Base-by-base conservation (phyloP, 345 rosid genomes). In the Raphanus sativus region DNA sequence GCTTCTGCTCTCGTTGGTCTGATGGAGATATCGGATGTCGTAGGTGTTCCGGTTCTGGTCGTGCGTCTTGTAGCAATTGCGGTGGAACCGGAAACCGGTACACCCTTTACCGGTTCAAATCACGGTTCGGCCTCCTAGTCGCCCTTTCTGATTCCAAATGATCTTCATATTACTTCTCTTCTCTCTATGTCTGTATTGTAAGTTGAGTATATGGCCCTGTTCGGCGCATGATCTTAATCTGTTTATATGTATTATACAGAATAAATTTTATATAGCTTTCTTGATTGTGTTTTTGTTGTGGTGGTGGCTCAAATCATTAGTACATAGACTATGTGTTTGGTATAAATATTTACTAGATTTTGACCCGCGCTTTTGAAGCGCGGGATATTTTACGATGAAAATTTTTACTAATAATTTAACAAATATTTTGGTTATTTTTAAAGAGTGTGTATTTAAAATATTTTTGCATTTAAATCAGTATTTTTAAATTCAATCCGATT, bases 81-180 rank as follows among this genome's bases (percentile, higher is more conserved):
- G 98, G 98, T 0, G 98, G 98, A n/a, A 75, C 92, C 0, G 98
- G 98, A 32, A 32, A 88, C 94, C 0, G 98, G 98, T 10, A 87
- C 94, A 65, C 97, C 97, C 98, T 12, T 5, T 94, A 9, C 95
- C 98, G 29, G 88, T 89, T 82, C 97, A 90, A 69, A 52, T 94
- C 32, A 75, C 91, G 66, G 86, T 89, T 59, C 89, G 84, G 30
- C 84, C 81, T 26, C 86, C 89, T 21, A 84, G 77, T 59, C 84
- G 89, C 17, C 78, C 83, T 59, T 80, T 79, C 12, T 88, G 73
- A 83, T 38, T 52, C 21, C 55, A 16, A 45, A 6, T 17, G 38
- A 62, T 13, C 76, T 80, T 65, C 50, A 71, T 65, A 80, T 50
- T 29, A 5, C 28, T 16, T 40, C 5, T 21, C 33, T 11, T 26